Percentiles rank a stretch among this genome's conserved stretches.
phyloP scores from a whole-genome alignment of 495 filamentous ascomycete genomes.

The Alectoria sarmentosa region DNA sequence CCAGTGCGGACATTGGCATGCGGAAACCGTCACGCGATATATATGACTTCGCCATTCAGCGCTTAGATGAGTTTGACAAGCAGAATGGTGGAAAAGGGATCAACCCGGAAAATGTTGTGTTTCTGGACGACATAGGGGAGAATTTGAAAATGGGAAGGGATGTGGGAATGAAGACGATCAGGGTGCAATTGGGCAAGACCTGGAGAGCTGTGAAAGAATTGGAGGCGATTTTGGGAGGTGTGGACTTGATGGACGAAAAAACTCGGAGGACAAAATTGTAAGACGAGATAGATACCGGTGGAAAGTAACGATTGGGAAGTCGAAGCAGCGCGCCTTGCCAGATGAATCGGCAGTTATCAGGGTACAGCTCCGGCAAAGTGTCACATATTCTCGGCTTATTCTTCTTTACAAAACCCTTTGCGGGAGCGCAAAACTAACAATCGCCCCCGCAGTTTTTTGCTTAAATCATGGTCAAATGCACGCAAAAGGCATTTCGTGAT shows the following conservation, averaged over 20 bases:
- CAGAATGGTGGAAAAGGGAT: constrained; percentile 47
- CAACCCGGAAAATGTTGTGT: constrained; percentile 63
- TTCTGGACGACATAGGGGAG: constrained; percentile 93
- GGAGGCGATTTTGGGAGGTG: constrained; percentile 45
- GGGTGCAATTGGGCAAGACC: constrained; percentile 69
- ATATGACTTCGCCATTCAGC: constrained; percentile 63
- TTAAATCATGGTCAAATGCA: too few relatives aligned
- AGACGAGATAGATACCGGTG: background rate
- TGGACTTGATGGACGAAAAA: constrained; percentile 45
- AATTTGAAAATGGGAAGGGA: constrained; percentile 77
- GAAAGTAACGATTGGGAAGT: background rate
- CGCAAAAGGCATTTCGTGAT: too few relatives aligned
- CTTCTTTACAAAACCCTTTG: too few relatives aligned
- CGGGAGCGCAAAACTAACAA: too few relatives aligned
- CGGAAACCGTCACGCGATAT: constrained; percentile 81
- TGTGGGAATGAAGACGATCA: constrained; percentile 74
- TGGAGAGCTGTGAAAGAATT: constrained; percentile 68
- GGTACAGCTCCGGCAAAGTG: background rate
- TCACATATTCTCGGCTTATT: background rate
- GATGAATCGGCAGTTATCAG: background rate
- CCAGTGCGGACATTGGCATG: constrained; percentile 76
- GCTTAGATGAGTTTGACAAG: constrained; percentile 54
- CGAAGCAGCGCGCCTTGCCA: background rate
- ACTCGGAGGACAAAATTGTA: constrained; percentile 24
- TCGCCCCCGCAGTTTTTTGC: too few relatives aligned